Conservation (phyloP, 805 yeast genomes). For the Kazachstania psychrophila region DNA sequence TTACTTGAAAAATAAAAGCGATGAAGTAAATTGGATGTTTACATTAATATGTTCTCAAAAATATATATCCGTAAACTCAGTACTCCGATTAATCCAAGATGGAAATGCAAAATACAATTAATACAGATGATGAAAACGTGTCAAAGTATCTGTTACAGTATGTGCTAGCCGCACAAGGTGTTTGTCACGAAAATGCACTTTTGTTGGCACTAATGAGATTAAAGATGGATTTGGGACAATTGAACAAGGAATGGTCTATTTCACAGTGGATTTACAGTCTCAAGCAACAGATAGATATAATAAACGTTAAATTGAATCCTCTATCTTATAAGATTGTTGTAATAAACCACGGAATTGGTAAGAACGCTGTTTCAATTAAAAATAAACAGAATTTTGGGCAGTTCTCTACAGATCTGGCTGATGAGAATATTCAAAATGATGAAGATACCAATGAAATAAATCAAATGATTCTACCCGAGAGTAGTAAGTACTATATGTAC, state of each 20-base stretch:
- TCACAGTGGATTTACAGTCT: constrained; percentile 7
- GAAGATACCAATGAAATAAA: neutral
- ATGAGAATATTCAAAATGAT: neutral
- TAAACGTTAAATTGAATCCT: constrained; percentile 19
- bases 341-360: constrained; percentile 20
- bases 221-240: constrained; percentile 1
- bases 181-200: constrained; percentile 20
- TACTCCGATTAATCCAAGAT: too few relatives aligned
- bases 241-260: constrained; percentile 5
- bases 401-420: neutral
- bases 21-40: too few relatives aligned
- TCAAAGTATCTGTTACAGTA: constrained; percentile 17
- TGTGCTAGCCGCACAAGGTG: constrained; percentile 17
- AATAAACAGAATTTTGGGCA: constrained; percentile 1
- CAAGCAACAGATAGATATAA: constrained; percentile 10
- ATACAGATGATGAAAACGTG: too few relatives aligned
- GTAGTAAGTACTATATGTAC: constrained; percentile 21
- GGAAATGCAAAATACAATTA: too few relatives aligned
- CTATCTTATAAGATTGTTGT: constrained; percentile 17
- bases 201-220: constrained; percentile 14
- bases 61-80: too few relatives aligned
- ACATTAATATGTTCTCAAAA: too few relatives aligned
- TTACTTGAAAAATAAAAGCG: too few relatives aligned
- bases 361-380: constrained; percentile 7
- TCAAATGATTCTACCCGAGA: constrained; percentile 6